Percentiles rank a stretch among this genome's conserved stretches.
phyloP scores from a whole-genome alignment of 1,284 basidiomycete species.

The Cutaneotrichosporon daszewskae region DNA sequence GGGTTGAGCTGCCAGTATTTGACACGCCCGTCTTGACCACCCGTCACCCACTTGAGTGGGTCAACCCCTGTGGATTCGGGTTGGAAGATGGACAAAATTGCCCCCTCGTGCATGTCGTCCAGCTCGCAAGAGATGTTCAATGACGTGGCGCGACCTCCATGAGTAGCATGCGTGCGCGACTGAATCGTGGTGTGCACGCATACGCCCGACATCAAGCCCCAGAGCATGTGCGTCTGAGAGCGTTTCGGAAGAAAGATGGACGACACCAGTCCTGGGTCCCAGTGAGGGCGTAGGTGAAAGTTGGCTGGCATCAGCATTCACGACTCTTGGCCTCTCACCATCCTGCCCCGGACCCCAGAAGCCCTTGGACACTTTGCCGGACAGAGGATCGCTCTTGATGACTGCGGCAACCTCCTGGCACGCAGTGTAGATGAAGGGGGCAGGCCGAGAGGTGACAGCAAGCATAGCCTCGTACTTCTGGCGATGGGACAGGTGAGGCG shows the following conservation, averaged over 20 bases:
- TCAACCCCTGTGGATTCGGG: slow-evolving; percentile 15
- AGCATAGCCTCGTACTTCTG: slow-evolving; percentile 40
- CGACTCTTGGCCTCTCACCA: slow-evolving; percentile 20
- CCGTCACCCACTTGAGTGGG: slow-evolving; percentile 36
- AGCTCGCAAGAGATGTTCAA: slow-evolving; percentile 28
- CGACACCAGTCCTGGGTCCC: slow-evolving; percentile 23
- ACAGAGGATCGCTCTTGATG: slow-evolving; percentile 41
- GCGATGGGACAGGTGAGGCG: slow-evolving; percentile 33
- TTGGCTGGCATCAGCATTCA: slow-evolving; percentile 25
- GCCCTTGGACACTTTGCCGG: slow-evolving; percentile 42
- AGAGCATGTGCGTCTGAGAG: slow-evolving; percentile 33
- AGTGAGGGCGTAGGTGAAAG: slow-evolving; percentile 37
- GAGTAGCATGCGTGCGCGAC: slow-evolving; percentile 28
- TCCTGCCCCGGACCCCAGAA: slow-evolving; percentile 43
- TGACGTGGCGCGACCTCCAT: slow-evolving; percentile 34
- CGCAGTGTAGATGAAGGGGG: slow-evolving; percentile 37
- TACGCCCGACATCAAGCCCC: slow-evolving; percentile 38
- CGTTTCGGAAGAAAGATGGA: slow-evolving; percentile 31
- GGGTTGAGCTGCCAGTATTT: slow-evolving; percentile 41
- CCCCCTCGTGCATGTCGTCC: slow-evolving; percentile 30
- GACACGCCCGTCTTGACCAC: slow-evolving; percentile 40
- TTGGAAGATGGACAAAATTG: slow-evolving; percentile 31
- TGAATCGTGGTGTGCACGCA: slow-evolving; percentile 40
- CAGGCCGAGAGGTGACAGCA: slow-evolving; percentile 34
- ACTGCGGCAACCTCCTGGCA: slow-evolving; percentile 35